Evolutionary conservation across 176 grass and related monocot species (phyloP).

Genomic region (Phragmites australis): DNA sequence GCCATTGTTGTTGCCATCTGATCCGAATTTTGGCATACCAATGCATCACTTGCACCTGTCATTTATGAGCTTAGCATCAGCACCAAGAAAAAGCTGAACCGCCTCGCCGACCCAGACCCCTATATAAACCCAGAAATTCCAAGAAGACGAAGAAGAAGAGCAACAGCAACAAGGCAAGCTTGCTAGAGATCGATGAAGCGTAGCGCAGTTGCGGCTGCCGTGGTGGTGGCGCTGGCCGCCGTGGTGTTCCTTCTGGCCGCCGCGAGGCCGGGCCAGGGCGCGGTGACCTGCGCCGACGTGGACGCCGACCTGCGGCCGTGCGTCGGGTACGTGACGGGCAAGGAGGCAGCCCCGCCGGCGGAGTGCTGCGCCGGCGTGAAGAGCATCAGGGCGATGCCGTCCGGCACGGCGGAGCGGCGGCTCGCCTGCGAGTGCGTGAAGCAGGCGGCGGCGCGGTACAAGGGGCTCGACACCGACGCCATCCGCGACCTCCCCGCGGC

Average conservation of each 20-base stretch:
- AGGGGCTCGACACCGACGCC: slow-evolving; percentile 39
- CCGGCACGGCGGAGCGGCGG: slow-evolving; percentile 43
- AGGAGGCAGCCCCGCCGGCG: slow-evolving; percentile 31
- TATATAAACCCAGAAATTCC: slow-evolving; percentile 43
- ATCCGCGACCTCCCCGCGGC: slow-evolving; percentile 35
- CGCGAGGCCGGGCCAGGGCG: neutral
- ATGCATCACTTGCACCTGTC: slow-evolving; percentile 10
- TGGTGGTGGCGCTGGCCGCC: neutral
- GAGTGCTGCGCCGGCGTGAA: slow-evolving; percentile 56
- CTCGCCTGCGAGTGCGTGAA: slow-evolving; percentile 66
- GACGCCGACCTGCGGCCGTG: slow-evolving; percentile 41
- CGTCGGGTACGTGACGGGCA: slow-evolving; percentile 55
- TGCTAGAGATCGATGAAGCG: slow-evolving; percentile 2
- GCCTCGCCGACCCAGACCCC: slow-evolving; percentile 8
- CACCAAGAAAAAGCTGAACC: slow-evolving; percentile 1
- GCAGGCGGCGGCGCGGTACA: slow-evolving; percentile 34
- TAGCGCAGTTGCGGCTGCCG: neutral
- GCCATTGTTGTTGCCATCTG: slow-evolving; percentile 3
- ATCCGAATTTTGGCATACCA: slow-evolving; percentile 26
- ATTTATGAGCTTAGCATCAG: slow-evolving; percentile 35
- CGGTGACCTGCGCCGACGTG: slow-evolving; percentile 55
- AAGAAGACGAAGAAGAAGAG: neutral
- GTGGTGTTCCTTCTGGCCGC: neutral
- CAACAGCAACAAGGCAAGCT: neutral
- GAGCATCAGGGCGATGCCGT: slow-evolving; percentile 36